These are phyloP conservation scores for Xylaria multiplex DNA, from an alignment of 2,329 filamentous ascomycete species.

Conservation along the genomic window DNA sequence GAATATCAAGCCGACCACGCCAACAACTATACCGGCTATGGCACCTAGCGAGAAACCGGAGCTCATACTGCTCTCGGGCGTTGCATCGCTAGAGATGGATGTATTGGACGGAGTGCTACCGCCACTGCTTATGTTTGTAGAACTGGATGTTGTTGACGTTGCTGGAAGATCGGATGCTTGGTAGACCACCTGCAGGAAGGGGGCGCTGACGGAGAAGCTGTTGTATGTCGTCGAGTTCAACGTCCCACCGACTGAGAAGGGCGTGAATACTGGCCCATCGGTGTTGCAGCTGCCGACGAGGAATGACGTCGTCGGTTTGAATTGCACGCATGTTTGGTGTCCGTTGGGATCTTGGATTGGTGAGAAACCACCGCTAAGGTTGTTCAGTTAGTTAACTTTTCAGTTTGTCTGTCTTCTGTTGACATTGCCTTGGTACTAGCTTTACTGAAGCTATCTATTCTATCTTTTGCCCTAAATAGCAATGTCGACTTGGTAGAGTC, in stretches of 20 bases:
- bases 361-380: slow-evolving; percentile 26
- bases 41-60: slow-evolving; percentile 15
- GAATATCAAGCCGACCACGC: slow-evolving; percentile 12
- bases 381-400: slow-evolving; percentile 7
- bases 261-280: slow-evolving; percentile 23
- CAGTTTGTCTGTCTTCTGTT: not conserved
- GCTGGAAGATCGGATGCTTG: slow-evolving; percentile 24
- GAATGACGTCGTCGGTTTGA: slow-evolving; percentile 28
- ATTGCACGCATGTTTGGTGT: slow-evolving; percentile 31
- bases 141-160: not conserved
- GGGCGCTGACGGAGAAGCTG: slow-evolving; percentile 29
- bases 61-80: not conserved
- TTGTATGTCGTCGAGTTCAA: slow-evolving; percentile 8
- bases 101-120: not conserved
- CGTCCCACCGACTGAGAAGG: slow-evolving; percentile 25
- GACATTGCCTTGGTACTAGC: not conserved
- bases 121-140: not conserved
- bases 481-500: not conserved
- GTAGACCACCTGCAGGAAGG: slow-evolving; percentile 28
- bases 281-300: slow-evolving; percentile 30
- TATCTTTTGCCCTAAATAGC: not conserved
- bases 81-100: not conserved
- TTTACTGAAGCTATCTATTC: not conserved
- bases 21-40: slow-evolving; percentile 25
- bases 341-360: slow-evolving; percentile 4